These are phyloP conservation scores for Lentinus brumalis DNA, from an alignment of 768 basidiomycete species.

Conservation along the genomic window DNA sequence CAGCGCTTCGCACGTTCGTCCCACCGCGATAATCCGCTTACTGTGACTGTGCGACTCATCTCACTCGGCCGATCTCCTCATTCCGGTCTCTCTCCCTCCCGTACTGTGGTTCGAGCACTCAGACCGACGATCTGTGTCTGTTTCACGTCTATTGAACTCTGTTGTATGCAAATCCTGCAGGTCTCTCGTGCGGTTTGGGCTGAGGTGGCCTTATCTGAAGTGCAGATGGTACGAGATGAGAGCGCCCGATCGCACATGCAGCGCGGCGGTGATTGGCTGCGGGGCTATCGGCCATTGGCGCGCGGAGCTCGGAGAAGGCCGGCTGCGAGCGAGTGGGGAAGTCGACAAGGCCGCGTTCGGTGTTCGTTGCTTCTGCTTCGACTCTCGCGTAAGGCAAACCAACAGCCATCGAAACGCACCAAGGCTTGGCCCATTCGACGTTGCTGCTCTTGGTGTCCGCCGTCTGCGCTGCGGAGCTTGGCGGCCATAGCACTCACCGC, in stretches of 20 bases:
- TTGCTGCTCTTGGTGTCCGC: background rate
- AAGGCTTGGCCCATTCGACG: background rate
- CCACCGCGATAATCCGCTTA: conserved; percentile 16
- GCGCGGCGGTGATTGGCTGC: conserved; percentile 10
- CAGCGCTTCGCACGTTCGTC: conserved; percentile 21
- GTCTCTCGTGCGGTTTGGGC: no score
- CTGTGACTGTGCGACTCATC: conserved; percentile 6
- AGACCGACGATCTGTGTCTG: background rate
- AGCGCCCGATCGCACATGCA: background rate
- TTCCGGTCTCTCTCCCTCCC: conserved; percentile 1
- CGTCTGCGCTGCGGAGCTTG: background rate
- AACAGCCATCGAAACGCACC: background rate
- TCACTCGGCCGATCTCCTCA: conserved; percentile 4
- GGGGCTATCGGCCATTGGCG: conserved; percentile 2
- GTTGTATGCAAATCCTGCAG: no score
- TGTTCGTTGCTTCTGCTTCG: no score
- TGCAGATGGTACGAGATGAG: conserved; percentile 12
- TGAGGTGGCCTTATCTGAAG: background rate
- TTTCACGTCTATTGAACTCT: background rate
- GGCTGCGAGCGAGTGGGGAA: background rate
- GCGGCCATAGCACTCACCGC: background rate
- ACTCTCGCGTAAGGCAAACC: no score
- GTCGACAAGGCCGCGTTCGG: background rate
- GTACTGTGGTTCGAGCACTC: background rate
- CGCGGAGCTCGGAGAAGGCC: background rate